Percentiles rank a stretch among this genome's conserved stretches.
phyloP scores from a whole-genome alignment of 495 filamentous ascomycete species.

The Lichenothelia convexa region DNA sequence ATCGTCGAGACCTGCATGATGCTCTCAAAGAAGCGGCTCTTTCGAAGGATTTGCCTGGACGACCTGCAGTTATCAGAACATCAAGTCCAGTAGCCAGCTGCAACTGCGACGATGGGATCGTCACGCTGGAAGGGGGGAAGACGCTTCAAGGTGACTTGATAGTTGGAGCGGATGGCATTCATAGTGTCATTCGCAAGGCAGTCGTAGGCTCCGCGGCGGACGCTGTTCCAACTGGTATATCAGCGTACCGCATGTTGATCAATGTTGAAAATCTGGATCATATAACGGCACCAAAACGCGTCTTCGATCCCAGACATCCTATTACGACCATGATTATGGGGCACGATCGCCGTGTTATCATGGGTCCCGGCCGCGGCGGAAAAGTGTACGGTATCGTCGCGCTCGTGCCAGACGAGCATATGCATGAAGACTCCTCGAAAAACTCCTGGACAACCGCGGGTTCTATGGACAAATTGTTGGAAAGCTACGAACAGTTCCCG shows the following conservation, averaged over 20 bases:
- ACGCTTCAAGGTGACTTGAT: no score
- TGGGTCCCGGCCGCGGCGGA: constrained; percentile 8
- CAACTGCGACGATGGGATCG: no score
- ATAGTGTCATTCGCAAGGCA: no score
- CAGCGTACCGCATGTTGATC: constrained; percentile 10
- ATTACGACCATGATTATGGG: constrained; percentile 10
- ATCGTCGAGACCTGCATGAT: no score
- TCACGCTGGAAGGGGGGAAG: no score
- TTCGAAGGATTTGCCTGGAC: no score
- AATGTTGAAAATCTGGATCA: constrained; percentile 1
- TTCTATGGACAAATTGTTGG: constrained; percentile 7
- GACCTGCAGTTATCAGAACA: no score
- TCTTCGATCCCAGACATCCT: constrained; percentile 5
- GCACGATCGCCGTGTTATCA: constrained; percentile 10
- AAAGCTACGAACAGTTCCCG: no score
- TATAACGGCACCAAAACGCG: neutral
- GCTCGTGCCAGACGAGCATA: constrained; percentile 9
- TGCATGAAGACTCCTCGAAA: constrained; percentile 8
- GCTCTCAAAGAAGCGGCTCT: no score
- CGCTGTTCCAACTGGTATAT: constrained; percentile 9
- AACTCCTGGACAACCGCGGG: constrained; percentile 7
- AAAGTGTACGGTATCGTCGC: constrained; percentile 8
- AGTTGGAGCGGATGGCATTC: no score
- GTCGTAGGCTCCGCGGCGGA: no score
- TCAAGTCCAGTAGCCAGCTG: no score